Evolutionary conservation across 2,329 filamentous ascomycete genomes (phyloP), one percentile per base, ranked within the genome.

Genomic region (Myriosclerotinia scirpicola): DNA sequence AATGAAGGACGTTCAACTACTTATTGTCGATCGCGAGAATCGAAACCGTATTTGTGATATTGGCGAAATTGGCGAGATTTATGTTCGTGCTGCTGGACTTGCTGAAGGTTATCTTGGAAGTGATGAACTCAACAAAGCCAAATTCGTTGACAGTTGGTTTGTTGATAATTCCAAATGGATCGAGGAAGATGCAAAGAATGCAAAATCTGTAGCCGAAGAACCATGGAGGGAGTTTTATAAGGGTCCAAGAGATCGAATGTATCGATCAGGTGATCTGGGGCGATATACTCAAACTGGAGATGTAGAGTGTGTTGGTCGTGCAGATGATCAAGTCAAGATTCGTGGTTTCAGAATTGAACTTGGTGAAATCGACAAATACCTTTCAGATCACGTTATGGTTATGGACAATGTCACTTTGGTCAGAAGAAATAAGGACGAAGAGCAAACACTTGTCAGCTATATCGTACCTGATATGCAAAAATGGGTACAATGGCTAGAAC

Each of bases 311-410:
- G 89, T 90, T 12, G 94, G 94, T 30, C 85, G 95, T 67, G 88
- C 87, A 34, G 94, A 98, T 75, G 85, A 90, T 71, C 94, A 98
- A 76, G 91, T 97, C 80, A 99, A 98, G 82, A 94, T 98, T 71
- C 90, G 95, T 68, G 94, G 94, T 1, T 98, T 97, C 83, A 85
- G 94, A 69, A 96, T 99, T 72, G 95, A 99, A 79, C 87, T 98
- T 55, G 90, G 90, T 70, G 95, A 98, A 72, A 97, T 98, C 71
- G 93, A 98, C 77, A 90, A 84, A 53, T 89, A 96, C 76, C 80
- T 97, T 56, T 90, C 87, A 64, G 84, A 87, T 54, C 86, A 91
- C 78, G 87, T 86, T 0, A 79, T 96, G 34, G 85, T 98, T 34
- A 85, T 92, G 52, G 94, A 98, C 71, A 92, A 90, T 78, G 88